A percentile compares a stretch with the other conserved stretches of the same genome.
phyloP scores from a whole-genome alignment of 1,139 yeast species.

The Yamadazyma membranifaciens region DNA sequence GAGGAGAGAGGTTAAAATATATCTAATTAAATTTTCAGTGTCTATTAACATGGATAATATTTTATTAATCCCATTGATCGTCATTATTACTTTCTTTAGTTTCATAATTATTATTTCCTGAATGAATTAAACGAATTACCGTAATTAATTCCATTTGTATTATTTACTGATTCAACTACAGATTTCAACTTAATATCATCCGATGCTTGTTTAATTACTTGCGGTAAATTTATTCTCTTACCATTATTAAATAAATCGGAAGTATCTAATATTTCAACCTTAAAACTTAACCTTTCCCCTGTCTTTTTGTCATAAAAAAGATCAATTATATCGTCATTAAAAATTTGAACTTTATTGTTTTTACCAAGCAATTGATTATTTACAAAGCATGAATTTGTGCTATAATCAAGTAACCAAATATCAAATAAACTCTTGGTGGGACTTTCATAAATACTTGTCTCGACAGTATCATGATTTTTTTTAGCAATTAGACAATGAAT shows the following conservation, averaged over 20 bases:
- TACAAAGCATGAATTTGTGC: conserved; percentile 77
- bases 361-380: conserved; percentile 60
- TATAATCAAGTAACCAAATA: conserved; percentile 78
- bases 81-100: too few relatives aligned
- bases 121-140: conserved; percentile 29
- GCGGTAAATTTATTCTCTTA: conserved; percentile 18
- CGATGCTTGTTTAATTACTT: conserved; percentile 25
- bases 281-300: conserved; percentile 52
- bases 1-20: too few relatives aligned
- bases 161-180: conserved; percentile 16
- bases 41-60: too few relatives aligned
- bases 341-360: conserved; percentile 59
- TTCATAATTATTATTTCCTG: too few relatives aligned
- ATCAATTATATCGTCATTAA: conserved; percentile 63
- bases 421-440: conserved; percentile 70
- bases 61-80: too few relatives aligned
- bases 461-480: conserved; percentile 56
- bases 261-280: conserved; percentile 48
- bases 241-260: conserved; percentile 56
- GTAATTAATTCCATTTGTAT: conserved; percentile 8
- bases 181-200: conserved; percentile 32
- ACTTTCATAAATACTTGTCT: conserved; percentile 54
- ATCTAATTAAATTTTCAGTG: too few relatives aligned
- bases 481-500: conserved; percentile 72
- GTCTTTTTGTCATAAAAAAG: conserved; percentile 60